A percentile compares a stretch with the other conserved stretches of the same genome.
phyloP scores from a whole-genome alignment of 768 basidiomycete genomes.

The Boletus sp. region DNA sequence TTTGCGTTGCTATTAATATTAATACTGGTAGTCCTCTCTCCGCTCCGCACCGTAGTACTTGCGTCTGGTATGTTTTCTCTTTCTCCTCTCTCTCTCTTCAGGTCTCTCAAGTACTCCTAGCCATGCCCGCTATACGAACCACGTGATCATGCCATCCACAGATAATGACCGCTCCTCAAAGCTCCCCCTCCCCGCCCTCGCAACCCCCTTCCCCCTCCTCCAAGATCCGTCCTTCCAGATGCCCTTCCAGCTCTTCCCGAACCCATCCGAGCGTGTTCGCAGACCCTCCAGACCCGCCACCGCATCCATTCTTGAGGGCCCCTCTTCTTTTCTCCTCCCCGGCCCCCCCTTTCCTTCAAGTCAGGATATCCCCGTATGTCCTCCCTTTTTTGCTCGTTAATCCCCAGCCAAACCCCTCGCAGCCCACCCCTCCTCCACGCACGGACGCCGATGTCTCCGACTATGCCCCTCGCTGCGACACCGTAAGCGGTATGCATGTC shows the following conservation, averaged over 20 bases:
- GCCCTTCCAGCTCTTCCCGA: slow-evolving; percentile 34
- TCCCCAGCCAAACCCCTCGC: neutral
- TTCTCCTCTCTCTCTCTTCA: neutral
- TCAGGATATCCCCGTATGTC: slow-evolving; percentile 13
- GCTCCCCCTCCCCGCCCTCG: slow-evolving; percentile 16
- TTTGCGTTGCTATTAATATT: neutral
- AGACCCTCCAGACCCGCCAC: slow-evolving; percentile 39
- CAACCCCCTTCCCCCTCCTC: slow-evolving; percentile 22
- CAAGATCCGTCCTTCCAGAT: slow-evolving; percentile 28
- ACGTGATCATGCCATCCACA: slow-evolving; percentile 30
- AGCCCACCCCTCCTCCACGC: slow-evolving; percentile 7
- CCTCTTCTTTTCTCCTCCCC: slow-evolving; percentile 40
- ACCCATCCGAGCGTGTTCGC: slow-evolving; percentile 25
- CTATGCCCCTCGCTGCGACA: slow-evolving; percentile 4
- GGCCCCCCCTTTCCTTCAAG: slow-evolving; percentile 15
- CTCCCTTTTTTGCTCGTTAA: neutral
- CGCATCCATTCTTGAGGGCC: slow-evolving; percentile 43
- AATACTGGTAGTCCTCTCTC: no score
- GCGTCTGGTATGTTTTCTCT: neutral
- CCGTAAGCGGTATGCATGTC: slow-evolving; percentile 23
- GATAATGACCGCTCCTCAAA: slow-evolving; percentile 20
- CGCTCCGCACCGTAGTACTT: neutral
- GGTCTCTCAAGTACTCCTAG: neutral
- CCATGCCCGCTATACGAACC: neutral
- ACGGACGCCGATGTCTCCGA: slow-evolving; percentile 13